These are phyloP conservation scores for Pezicula radicicola DNA, from an alignment of 2,329 filamentous ascomycete genomes.

Conservation along the genomic window DNA sequence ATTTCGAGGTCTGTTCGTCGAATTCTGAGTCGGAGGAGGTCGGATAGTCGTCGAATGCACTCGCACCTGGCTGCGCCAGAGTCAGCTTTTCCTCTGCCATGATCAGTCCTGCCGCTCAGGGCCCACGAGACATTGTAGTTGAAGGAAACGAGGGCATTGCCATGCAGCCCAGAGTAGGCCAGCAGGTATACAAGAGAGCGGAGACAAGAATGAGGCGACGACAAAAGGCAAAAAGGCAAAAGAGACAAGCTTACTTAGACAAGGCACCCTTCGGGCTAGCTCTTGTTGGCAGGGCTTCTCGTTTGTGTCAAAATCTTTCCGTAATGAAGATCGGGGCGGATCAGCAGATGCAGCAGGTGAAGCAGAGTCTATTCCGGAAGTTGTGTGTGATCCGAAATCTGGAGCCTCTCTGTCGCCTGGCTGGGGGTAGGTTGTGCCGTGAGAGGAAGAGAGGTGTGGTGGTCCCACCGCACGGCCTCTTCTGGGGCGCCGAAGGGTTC, in stretches of 20 bases:
- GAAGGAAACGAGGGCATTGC: neutral
- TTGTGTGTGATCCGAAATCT: neutral
- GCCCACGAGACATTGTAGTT: neutral
- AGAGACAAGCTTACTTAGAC: neutral
- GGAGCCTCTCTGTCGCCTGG: neutral
- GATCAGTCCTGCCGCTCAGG: constrained; percentile 20
- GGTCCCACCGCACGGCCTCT: too few relatives aligned
- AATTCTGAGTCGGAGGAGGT: constrained; percentile 16
- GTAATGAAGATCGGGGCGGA: constrained; percentile 3
- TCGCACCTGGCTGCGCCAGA: constrained; percentile 22
- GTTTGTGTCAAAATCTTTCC: neutral
- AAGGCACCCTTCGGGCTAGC: neutral
- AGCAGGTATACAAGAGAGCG: neutral
- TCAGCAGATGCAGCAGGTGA: neutral
- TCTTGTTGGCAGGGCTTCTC: neutral
- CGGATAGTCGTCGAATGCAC: constrained; percentile 22
- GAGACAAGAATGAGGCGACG: too few relatives aligned
- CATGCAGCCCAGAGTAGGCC: neutral
- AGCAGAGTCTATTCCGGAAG: neutral
- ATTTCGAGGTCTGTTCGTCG: constrained; percentile 14
- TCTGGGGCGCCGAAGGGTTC: too few relatives aligned
- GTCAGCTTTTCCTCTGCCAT: constrained; percentile 28
- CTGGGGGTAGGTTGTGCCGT: too few relatives aligned
- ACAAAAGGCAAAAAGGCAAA: neutral
- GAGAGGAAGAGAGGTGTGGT: too few relatives aligned